These are phyloP conservation scores for Salix caprea DNA, from an alignment of 345 rosid species.

Conservation along the genomic window DNA sequence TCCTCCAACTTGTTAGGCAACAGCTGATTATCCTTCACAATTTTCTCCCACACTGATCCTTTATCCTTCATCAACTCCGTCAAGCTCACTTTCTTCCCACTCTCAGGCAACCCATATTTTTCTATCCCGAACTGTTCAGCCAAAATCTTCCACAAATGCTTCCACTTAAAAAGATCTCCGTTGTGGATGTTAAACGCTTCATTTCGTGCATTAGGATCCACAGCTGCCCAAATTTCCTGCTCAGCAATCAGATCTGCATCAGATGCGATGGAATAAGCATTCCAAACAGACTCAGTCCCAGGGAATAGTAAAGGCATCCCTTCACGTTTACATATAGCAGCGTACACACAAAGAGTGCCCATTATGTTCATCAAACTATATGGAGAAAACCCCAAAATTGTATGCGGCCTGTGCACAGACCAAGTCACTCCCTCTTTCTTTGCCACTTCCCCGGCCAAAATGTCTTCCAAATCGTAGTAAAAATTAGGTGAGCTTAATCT, in stretches of 20 bases:
- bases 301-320: slow-evolving; percentile 59
- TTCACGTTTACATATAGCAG: slow-evolving; percentile 74
- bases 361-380: slow-evolving; percentile 68
- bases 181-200: slow-evolving; percentile 72
- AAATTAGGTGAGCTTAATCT: slow-evolving; percentile 50
- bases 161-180: slow-evolving; percentile 78
- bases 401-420: slow-evolving; percentile 63
- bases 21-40: slow-evolving; percentile 59
- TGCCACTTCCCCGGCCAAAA: slow-evolving; percentile 50
- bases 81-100: slow-evolving; percentile 39
- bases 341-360: slow-evolving; percentile 65
- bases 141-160: slow-evolving; percentile 67
- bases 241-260: slow-evolving; percentile 83
- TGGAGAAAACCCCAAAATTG: slow-evolving; percentile 77
- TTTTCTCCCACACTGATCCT: slow-evolving; percentile 69
- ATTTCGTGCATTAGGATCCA: slow-evolving; percentile 55
- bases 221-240: slow-evolving; percentile 86
- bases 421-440: slow-evolving; percentile 57
- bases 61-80: slow-evolving; percentile 64
- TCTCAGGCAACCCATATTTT: slow-evolving; percentile 57
- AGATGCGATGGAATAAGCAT: slow-evolving; percentile 40
- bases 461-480: slow-evolving; percentile 60
- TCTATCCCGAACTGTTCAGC: slow-evolving; percentile 84
- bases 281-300: slow-evolving; percentile 61
- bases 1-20: slow-evolving; percentile 48